Evolutionary conservation across 2,329 filamentous ascomycete species (phyloP).

Genomic region (Aureobasidium sp.): DNA sequence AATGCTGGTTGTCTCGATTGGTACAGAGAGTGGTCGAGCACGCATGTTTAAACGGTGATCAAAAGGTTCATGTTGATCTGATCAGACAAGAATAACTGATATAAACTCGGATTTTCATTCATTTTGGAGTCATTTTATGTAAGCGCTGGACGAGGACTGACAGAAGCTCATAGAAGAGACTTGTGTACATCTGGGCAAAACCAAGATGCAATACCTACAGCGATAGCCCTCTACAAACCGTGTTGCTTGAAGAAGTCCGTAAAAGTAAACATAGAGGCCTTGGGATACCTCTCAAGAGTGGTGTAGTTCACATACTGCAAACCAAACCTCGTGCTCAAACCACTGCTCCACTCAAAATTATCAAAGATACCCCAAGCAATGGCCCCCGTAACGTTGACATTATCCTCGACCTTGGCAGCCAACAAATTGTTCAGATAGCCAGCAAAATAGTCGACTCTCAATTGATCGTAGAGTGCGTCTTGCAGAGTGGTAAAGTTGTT

Average conservation of each 20-base stretch:
- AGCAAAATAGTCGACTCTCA: slow-evolving; percentile 18
- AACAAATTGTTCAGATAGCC: slow-evolving; percentile 30
- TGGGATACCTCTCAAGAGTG: slow-evolving; percentile 30
- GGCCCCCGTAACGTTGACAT: slow-evolving; percentile 29
- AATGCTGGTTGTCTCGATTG: slow-evolving; percentile 84
- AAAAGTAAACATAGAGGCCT: slow-evolving; percentile 35
- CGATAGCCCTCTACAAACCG: not conserved
- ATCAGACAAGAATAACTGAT: not conserved
- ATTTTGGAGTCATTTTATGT: not conserved
- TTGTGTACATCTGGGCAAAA: not conserved
- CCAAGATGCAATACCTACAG: not conserved
- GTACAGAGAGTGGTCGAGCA: slow-evolving; percentile 71
- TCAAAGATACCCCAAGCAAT: slow-evolving; percentile 32
- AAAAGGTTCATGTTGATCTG: not conserved
- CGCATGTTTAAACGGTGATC: slow-evolving; percentile 30
- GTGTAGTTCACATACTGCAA: slow-evolving; percentile 32
- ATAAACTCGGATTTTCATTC: not conserved
- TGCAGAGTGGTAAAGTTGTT: slow-evolving; percentile 32
- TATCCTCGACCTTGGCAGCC: slow-evolving; percentile 27
- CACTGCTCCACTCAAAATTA: slow-evolving; percentile 33
- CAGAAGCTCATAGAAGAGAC: not conserved
- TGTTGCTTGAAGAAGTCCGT: slow-evolving; percentile 29
- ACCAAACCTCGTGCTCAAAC: slow-evolving; percentile 30
- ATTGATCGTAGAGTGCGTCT: slow-evolving; percentile 16
- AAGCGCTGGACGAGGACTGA: not conserved